A percentile compares a stretch with the other conserved stretches of the same genome.
Conservation (phyloP, 176 grass and related monocot genomes). For the Carex cristatella region DNA sequence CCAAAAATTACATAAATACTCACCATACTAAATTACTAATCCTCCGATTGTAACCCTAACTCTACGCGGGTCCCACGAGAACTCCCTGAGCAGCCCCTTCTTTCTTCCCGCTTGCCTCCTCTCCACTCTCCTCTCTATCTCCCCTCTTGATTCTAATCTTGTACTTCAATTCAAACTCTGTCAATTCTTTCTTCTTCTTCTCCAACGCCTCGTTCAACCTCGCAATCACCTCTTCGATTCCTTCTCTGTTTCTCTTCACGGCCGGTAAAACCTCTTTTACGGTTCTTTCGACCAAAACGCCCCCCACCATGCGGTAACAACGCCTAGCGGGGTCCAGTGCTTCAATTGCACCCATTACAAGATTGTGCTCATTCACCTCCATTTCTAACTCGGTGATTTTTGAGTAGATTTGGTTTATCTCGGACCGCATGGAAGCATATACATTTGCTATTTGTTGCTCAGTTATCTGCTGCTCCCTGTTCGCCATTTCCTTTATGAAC, state of each 20-base stretch:
- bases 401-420: slow-evolving; percentile 78
- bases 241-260: slow-evolving; percentile 70
- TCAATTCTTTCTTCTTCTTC: slow-evolving; percentile 73
- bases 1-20: neutral
- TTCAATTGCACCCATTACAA: slow-evolving; percentile 77
- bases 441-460: slow-evolving; percentile 65
- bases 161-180: slow-evolving; percentile 79
- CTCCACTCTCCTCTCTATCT: slow-evolving; percentile 23
- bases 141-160: slow-evolving; percentile 77
- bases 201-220: slow-evolving; percentile 75
- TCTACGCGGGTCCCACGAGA: slow-evolving; percentile 67
- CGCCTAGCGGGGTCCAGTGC: slow-evolving; percentile 60
- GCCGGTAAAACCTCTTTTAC: slow-evolving; percentile 74
- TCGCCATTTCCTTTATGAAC: slow-evolving; percentile 36
- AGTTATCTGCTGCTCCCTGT: slow-evolving; percentile 43
- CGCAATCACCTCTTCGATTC: slow-evolving; percentile 61
- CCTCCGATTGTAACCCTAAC: neutral
- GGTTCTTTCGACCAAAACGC: slow-evolving; percentile 75
- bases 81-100: slow-evolving; percentile 74
- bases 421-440: slow-evolving; percentile 64
- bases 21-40: neutral
- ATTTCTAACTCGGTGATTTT: slow-evolving; percentile 87
- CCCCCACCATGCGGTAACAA: slow-evolving; percentile 87
- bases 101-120: slow-evolving; percentile 41
- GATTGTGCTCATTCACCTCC: slow-evolving; percentile 77